Evolutionary conservation across 495 filamentous ascomycete genomes (phyloP).

Genomic region (Tuber indicum): DNA sequence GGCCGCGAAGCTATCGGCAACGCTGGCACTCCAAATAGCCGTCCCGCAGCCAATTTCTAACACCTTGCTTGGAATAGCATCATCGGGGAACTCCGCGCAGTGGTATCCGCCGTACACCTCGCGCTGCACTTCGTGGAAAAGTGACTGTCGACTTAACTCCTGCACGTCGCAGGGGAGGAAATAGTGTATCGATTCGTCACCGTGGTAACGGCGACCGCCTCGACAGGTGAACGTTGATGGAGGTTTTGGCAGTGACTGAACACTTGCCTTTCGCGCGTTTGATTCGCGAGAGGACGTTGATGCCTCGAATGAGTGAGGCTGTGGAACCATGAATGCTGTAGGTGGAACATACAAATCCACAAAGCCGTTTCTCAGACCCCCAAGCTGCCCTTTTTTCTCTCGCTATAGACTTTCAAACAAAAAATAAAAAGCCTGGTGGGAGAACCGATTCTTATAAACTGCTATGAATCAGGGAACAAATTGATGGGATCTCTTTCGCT

Average conservation of each 20-base stretch:
- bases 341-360: slow-evolving; percentile 32
- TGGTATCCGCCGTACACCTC: slow-evolving; percentile 74
- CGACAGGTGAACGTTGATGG: slow-evolving; percentile 58
- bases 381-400: not conserved
- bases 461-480: not conserved
- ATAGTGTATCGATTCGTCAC: slow-evolving; percentile 67
- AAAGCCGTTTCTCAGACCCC: slow-evolving; percentile 4
- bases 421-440: not conserved
- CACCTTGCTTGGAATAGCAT: slow-evolving; percentile 65
- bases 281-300: slow-evolving; percentile 25
- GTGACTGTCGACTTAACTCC: slow-evolving; percentile 79
- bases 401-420: not conserved
- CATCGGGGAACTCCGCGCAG: slow-evolving; percentile 60
- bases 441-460: not conserved
- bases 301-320: slow-evolving; percentile 2
- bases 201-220: slow-evolving; percentile 73
- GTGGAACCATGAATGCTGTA: slow-evolving; percentile 29
- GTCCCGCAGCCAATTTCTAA: slow-evolving; percentile 85
- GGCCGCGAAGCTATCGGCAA: slow-evolving; percentile 37
- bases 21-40: slow-evolving; percentile 71
- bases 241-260: slow-evolving; percentile 27
- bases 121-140: slow-evolving; percentile 73
- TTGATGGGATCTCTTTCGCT: not conserved
- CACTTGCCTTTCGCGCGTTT: slow-evolving; percentile 28
- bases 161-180: slow-evolving; percentile 81